Percentiles rank a stretch among this genome's conserved stretches.
Conservation (phyloP, 306 rosid species). For the Adenanthera pavonina region DNA sequence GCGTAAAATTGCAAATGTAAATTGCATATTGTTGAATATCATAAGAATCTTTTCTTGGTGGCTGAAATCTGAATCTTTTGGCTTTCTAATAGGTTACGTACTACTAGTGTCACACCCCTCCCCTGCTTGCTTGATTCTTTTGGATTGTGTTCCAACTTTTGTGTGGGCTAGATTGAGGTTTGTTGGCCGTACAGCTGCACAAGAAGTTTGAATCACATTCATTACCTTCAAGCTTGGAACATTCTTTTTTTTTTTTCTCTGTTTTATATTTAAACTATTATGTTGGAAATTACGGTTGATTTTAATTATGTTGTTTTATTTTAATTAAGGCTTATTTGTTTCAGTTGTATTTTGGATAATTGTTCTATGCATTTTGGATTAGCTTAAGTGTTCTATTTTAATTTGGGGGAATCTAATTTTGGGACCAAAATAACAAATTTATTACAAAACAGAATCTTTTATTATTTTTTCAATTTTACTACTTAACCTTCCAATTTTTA, state of each 20-base stretch:
- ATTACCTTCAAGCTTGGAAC: not conserved
- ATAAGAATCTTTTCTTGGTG: not conserved
- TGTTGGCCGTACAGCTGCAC: not conserved
- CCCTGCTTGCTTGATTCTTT: not conserved
- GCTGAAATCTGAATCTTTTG: not conserved
- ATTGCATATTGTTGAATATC: not conserved
- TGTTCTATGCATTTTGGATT: not conserved
- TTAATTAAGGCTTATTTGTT: not conserved
- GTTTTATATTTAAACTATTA: not conserved
- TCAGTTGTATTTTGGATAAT: not conserved
- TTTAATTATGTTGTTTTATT: too few species aligned
- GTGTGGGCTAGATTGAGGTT: not conserved
- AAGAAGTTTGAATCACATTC: not conserved
- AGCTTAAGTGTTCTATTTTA: not conserved
- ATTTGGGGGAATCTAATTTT: not conserved
- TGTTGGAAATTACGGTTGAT: too few species aligned
- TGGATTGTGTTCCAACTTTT: not conserved
- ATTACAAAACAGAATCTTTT: too few species aligned
- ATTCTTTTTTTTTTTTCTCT: too few species aligned
- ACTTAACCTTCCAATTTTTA: too few species aligned
- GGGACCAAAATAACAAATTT: too few species aligned
- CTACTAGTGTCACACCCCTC: not conserved
- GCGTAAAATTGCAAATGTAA: conserved; percentile 1
- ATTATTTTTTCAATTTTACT: too few species aligned
- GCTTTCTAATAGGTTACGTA: not conserved